Conservation (phyloP, 108 stramenopile genomes). For the Cyclotella atomus region DNA sequence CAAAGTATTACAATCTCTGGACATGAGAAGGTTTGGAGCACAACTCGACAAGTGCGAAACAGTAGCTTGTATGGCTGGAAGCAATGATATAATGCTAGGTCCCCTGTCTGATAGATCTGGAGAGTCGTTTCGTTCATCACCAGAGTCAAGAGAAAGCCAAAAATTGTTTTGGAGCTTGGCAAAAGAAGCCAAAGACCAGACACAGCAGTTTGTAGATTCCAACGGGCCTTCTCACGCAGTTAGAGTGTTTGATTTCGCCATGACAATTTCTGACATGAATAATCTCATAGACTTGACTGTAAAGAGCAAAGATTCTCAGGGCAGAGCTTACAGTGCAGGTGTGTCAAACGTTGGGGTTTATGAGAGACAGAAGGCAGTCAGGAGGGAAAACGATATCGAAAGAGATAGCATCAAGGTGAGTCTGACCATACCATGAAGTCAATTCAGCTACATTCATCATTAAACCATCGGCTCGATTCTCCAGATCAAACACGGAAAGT, state of each 20-base stretch:
- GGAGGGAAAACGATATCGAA: constrained; percentile 45
- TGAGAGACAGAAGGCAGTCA: constrained; percentile 71
- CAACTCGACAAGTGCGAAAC: constrained; percentile 74
- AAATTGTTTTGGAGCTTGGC: constrained; percentile 77
- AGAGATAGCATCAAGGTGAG: constrained; percentile 55
- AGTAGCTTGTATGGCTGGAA: constrained; percentile 84
- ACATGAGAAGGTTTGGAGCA: constrained; percentile 85
- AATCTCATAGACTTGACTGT: constrained; percentile 85
- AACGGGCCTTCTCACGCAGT: constrained; percentile 81
- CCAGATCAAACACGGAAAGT: constrained; percentile 65
- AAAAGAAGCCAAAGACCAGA: constrained; percentile 68
- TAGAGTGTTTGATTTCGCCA: constrained; percentile 85
- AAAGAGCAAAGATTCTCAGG: constrained; percentile 77
- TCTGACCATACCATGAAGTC: too few relatives aligned
- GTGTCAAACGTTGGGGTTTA: constrained; percentile 86
- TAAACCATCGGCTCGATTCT: background rate
- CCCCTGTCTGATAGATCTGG: constrained; percentile 74
- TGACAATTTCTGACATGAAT: constrained; percentile 83
- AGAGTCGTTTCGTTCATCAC: constrained; percentile 47
- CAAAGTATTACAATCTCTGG: constrained; percentile 87
- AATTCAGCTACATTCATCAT: background rate
- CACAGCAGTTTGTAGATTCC: constrained; percentile 64
- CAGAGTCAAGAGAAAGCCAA: constrained; percentile 29
- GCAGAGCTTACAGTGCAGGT: constrained; percentile 87
- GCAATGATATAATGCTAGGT: constrained; percentile 86